These are phyloP conservation scores for Nemania diffusa DNA, from an alignment of 2,329 filamentous ascomycete genomes.

Conservation along the genomic window DNA sequence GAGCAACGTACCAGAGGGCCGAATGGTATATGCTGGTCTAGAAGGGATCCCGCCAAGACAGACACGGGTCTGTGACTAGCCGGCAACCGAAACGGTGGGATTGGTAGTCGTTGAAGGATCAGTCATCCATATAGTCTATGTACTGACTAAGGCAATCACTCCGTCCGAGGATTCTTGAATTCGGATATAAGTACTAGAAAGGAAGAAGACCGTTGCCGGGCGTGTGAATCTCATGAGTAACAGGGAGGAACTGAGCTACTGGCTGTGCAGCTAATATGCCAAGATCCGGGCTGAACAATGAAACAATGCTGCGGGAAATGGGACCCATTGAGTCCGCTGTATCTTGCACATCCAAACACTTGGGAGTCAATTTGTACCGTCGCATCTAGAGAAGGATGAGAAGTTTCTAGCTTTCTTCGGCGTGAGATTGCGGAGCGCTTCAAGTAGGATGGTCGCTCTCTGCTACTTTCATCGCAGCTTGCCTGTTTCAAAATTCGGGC, in stretches of 20 bases:
- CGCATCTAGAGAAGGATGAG: not conserved
- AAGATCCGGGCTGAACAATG: not conserved
- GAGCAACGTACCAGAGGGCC: not conserved
- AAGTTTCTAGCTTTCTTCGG: not conserved
- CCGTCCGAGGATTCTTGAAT: not conserved
- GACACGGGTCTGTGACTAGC: not conserved
- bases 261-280: not conserved
- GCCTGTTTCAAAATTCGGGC: slow-evolving; percentile 9
- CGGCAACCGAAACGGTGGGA: not conserved
- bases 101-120: not conserved
- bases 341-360: slow-evolving; percentile 1
- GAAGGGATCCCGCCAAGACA: slow-evolving; percentile 1
- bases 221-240: not conserved
- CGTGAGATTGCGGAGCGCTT: not conserved
- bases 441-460: not conserved
- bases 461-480: not conserved
- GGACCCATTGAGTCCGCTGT: not conserved
- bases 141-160: not conserved
- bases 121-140: not conserved
- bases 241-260: no score
- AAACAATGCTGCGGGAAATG: slow-evolving; percentile 7
- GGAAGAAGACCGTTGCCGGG: not conserved
- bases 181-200: not conserved
- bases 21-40: not conserved
- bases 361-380: not conserved